Conservation (phyloP, 169 alveolate genomes). For the Plasmodium gonderi region DNA sequence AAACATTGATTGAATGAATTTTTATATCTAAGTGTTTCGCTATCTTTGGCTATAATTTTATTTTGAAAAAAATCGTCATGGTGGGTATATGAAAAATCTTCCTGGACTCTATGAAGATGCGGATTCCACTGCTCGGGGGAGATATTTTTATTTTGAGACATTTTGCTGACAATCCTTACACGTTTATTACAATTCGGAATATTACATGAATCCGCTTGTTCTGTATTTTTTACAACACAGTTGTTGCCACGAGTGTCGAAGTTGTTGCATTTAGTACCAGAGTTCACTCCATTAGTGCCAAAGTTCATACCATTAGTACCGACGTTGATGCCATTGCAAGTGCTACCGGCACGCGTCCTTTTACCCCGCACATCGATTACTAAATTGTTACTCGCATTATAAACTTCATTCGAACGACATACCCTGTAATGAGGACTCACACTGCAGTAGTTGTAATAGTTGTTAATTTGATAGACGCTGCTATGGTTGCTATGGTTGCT, state of each 20-base stretch:
- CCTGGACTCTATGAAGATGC: not conserved
- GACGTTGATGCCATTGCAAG: not conserved
- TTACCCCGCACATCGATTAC: not conserved
- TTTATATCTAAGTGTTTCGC: slow-evolving; percentile 16
- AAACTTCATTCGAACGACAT: not conserved
- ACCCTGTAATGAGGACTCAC: not conserved
- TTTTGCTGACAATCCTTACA: not conserved
- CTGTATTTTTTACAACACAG: not conserved
- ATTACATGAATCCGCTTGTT: no score
- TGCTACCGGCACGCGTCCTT: no score
- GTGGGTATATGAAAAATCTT: not conserved
- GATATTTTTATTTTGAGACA: not conserved
- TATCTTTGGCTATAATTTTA: not conserved
- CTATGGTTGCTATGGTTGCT: not conserved
- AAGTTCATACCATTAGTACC: not conserved
- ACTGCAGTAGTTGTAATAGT: not conserved
- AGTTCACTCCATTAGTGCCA: not conserved
- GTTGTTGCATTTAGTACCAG: not conserved
- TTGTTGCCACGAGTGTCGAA: not conserved
- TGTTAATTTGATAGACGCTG: not conserved
- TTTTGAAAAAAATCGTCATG: not conserved
- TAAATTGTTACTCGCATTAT: not conserved
- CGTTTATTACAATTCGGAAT: no score
- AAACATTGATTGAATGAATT: slow-evolving; percentile 43
- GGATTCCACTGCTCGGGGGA: not conserved